A percentile compares a stretch with the other conserved stretches of the same genome.
These are phyloP conservation scores for Hypoxylon fragiforme DNA, from an alignment of 495 filamentous ascomycete genomes.

Conservation along the genomic window DNA sequence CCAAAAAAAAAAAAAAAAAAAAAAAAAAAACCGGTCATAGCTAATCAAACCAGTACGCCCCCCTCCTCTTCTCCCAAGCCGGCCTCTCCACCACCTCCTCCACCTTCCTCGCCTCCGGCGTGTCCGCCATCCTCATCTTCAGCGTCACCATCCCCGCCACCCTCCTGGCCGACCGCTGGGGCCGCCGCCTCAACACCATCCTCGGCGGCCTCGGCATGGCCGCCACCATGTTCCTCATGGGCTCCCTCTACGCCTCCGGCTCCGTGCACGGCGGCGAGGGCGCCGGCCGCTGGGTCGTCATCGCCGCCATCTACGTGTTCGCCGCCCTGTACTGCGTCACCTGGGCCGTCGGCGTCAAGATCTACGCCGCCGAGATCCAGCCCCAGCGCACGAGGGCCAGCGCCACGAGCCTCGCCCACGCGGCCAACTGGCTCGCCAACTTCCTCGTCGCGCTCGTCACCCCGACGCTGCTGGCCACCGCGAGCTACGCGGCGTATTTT, in stretches of 20 bases:
- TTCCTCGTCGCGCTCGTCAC: slow-evolving; percentile 68
- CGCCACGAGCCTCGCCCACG: slow-evolving; percentile 53
- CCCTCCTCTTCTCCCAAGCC: slow-evolving; percentile 55
- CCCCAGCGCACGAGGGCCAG: slow-evolving; percentile 56
- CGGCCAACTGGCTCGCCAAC: slow-evolving; percentile 43
- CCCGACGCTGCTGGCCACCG: slow-evolving; percentile 61
- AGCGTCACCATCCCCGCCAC: slow-evolving; percentile 53
- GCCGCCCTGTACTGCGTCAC: slow-evolving; percentile 40
- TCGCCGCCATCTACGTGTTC: slow-evolving; percentile 54
- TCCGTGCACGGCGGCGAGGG: slow-evolving; percentile 49
- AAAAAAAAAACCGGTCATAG: too few relatives aligned
- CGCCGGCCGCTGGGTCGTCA: slow-evolving; percentile 59
- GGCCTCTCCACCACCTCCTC: slow-evolving; percentile 47
- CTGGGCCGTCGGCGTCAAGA: slow-evolving; percentile 59
- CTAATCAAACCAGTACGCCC: slow-evolving; percentile 60
- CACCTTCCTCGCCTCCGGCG: slow-evolving; percentile 56
- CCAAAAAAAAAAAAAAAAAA: too few relatives aligned
- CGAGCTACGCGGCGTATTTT: slow-evolving; percentile 62
- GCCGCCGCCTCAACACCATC: slow-evolving; percentile 59
- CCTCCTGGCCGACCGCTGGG: slow-evolving; percentile 64
- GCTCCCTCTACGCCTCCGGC: slow-evolving; percentile 52
- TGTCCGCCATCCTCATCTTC: slow-evolving; percentile 56
- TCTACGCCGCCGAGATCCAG: slow-evolving; percentile 61
- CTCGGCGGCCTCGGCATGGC: slow-evolving; percentile 54
- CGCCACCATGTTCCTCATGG: slow-evolving; percentile 42